These are phyloP conservation scores for Cornus kousa DNA, from an alignment of 148 eudicot species.

Conservation along the genomic window DNA sequence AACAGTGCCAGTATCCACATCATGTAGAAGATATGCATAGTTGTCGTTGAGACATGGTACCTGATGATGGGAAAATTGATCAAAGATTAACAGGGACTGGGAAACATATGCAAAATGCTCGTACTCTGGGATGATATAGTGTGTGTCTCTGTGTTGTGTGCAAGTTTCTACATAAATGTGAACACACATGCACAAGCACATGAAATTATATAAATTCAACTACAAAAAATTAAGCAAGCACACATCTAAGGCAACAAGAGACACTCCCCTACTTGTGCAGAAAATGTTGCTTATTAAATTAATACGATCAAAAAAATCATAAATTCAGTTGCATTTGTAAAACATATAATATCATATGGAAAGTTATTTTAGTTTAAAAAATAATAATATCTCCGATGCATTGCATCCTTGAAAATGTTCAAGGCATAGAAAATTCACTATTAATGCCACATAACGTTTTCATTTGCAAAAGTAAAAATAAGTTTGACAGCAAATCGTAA, in stretches of 20 bases:
- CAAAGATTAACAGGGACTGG: background rate
- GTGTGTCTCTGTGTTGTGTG: background rate
- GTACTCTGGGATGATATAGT: background rate
- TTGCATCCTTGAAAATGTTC: no score
- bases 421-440: background rate
- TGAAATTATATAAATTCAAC: background rate
- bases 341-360: no score
- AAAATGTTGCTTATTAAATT: background rate
- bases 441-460: background rate
- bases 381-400: no score
- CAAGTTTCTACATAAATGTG: background rate
- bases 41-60: conserved; percentile 87
- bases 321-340: no score
- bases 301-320: background rate
- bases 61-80: conserved; percentile 30
- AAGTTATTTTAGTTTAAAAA: no score
- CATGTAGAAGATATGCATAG: conserved; percentile 84
- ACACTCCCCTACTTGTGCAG: background rate
- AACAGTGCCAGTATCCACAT: conserved; percentile 82
- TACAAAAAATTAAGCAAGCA: background rate
- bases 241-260: background rate
- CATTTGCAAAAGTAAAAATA: background rate
- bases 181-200: background rate
- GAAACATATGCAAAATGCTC: background rate
- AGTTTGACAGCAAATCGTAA: background rate